Percentiles rank a stretch among this genome's conserved stretches.
These are phyloP conservation scores for Penicillium odoratum DNA, from an alignment of 495 filamentous ascomycete species.

Conservation along the genomic window DNA sequence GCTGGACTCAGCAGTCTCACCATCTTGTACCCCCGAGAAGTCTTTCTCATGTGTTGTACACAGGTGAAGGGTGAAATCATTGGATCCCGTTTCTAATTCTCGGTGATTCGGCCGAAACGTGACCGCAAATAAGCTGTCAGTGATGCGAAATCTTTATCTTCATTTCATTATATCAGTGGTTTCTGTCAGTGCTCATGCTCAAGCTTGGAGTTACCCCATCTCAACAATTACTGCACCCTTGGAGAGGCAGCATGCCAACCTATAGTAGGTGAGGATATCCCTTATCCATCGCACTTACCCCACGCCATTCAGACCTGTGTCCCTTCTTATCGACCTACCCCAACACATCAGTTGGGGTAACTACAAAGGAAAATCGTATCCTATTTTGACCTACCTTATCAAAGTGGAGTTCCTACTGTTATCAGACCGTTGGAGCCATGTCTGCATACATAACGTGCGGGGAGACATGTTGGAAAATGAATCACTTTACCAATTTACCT, in stretches of 20 bases:
- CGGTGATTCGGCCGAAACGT: not conserved
- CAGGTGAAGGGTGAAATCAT: too few species aligned
- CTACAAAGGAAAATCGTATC: not conserved
- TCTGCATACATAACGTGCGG: not conserved
- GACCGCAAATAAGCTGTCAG: not conserved
- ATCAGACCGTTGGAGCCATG: not conserved
- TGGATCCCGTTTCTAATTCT: too few species aligned
- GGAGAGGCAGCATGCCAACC: not conserved
- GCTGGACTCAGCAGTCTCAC: too few species aligned
- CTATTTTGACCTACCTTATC: slow-evolving; percentile 6
- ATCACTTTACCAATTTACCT: not conserved
- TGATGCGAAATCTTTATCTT: not conserved
- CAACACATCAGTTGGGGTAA: slow-evolving; percentile 7
- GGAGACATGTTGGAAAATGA: not conserved
- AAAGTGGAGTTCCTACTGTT: not conserved
- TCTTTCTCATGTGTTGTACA: too few species aligned
- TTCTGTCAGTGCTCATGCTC: not conserved
- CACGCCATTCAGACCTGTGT: not conserved
- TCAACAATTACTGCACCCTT: not conserved
- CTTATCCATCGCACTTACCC: not conserved
- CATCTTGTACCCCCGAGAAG: too few species aligned
- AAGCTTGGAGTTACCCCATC: not conserved
- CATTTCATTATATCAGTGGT: not conserved
- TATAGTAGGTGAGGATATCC: not conserved
- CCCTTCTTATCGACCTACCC: not conserved